A percentile compares a stretch with the other conserved stretches of the same genome.
Conservation (phyloP, 805 yeast species). For the Trichomonascus vanleenenianus region DNA sequence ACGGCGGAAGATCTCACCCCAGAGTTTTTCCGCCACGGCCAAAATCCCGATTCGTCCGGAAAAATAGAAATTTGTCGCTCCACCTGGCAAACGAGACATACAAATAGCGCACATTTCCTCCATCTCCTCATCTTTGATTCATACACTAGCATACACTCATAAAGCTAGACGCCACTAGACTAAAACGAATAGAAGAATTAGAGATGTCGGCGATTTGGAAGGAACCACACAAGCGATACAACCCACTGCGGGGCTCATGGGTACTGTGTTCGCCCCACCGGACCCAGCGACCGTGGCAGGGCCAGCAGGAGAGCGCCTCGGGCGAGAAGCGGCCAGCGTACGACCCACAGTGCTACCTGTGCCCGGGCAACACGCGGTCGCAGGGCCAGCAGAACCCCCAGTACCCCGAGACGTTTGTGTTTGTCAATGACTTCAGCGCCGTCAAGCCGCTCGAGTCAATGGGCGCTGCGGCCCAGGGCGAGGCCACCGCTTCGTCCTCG, state of each 20-base stretch:
- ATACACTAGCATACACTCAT: no score
- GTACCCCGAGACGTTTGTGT: slow-evolving; percentile 50
- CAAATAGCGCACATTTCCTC: no score
- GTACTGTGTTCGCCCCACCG: slow-evolving; percentile 71
- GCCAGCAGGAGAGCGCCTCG: slow-evolving; percentile 50
- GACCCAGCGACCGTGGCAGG: slow-evolving; percentile 76
- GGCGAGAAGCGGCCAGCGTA: slow-evolving; percentile 41
- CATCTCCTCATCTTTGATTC: no score
- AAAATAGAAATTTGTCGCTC: no score
- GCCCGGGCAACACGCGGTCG: slow-evolving; percentile 65
- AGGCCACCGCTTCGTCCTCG: slow-evolving; percentile 27
- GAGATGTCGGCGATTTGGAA: slow-evolving; percentile 5
- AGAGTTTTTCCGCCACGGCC: no score
- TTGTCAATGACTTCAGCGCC: slow-evolving; percentile 65
- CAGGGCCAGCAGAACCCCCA: slow-evolving; percentile 52
- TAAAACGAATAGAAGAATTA: no score
- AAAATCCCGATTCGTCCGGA: no score
- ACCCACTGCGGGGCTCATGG: slow-evolving; percentile 62
- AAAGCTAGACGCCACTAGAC: no score
- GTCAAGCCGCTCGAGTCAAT: slow-evolving; percentile 34
- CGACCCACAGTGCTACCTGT: slow-evolving; percentile 61
- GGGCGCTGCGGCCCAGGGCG: slow-evolving; percentile 9
- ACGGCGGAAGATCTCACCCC: no score
- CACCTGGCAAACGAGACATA: no score
- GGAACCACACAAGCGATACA: slow-evolving; percentile 54